phyloP scores from a whole-genome alignment of 768 basidiomycete genomes.

The Boletus patriciae region DNA sequence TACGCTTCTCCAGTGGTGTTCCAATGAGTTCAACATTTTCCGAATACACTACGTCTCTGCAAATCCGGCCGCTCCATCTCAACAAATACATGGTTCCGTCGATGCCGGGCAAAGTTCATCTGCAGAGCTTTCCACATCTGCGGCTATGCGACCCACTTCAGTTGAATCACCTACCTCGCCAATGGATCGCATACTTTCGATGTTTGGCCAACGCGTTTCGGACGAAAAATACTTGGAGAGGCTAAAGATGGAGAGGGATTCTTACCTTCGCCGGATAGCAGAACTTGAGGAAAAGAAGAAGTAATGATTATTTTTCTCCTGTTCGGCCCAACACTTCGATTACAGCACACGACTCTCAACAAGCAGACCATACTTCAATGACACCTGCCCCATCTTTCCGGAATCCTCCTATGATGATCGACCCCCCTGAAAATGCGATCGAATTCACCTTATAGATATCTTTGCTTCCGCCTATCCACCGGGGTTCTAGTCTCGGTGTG shows the following conservation, averaged over 20 bases:
- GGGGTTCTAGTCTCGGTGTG: constrained; percentile 41
- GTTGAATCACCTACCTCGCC: constrained; percentile 17
- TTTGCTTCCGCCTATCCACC: constrained; percentile 47
- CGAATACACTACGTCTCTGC: constrained; percentile 59
- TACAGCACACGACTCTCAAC: constrained; percentile 4
- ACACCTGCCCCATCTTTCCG: constrained; percentile 55
- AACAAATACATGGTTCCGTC: neutral
- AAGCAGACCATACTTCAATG: constrained; percentile 57
- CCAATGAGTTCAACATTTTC: constrained; percentile 65
- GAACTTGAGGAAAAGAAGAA: constrained; percentile 48
- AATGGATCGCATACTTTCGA: constrained; percentile 39
- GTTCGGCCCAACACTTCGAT: neutral
- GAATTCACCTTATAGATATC: constrained; percentile 65
- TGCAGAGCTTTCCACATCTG: constrained; percentile 1
- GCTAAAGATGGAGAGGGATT: constrained; percentile 56
- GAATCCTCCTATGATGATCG: constrained; percentile 64
- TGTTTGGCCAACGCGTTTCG: constrained; percentile 46
- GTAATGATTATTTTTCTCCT: constrained; percentile 1
- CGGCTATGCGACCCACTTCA: constrained; percentile 17
- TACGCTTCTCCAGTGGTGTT: constrained; percentile 61
- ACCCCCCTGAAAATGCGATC: constrained; percentile 47
- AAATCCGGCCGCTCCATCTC: constrained; percentile 5
- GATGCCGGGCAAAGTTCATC: neutral
- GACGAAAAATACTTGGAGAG: constrained; percentile 71
- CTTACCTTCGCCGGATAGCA: constrained; percentile 54